Evolutionary conservation across 2,329 filamentous ascomycete species (phyloP).

Genomic region (Lecanicillium sp.): DNA sequence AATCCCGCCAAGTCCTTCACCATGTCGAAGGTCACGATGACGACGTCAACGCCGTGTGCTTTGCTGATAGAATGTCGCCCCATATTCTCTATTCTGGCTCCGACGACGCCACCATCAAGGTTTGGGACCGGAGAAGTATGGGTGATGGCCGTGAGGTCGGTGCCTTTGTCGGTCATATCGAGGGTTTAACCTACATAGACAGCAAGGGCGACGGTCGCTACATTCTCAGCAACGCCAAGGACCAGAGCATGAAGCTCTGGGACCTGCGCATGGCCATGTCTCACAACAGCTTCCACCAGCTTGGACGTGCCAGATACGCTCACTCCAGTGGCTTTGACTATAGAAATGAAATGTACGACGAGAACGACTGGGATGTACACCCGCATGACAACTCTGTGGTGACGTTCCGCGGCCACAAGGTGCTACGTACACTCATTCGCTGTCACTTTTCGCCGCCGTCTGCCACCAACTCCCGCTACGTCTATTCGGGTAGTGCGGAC

Average conservation of each 20-base stretch:
- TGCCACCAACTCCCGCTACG: slow-evolving; percentile 83
- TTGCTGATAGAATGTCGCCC: slow-evolving; percentile 79
- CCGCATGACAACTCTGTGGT: slow-evolving; percentile 89
- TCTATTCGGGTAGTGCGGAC: slow-evolving; percentile 86
- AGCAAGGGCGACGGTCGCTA: slow-evolving; percentile 70
- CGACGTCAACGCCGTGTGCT: slow-evolving; percentile 96
- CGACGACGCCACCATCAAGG: slow-evolving; percentile 88
- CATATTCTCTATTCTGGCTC: slow-evolving; percentile 95
- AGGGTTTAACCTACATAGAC: slow-evolving; percentile 63
- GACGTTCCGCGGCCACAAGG: slow-evolving; percentile 85
- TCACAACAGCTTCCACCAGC: slow-evolving; percentile 53
- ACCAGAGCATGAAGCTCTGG: slow-evolving; percentile 97
- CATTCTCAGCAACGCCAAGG: slow-evolving; percentile 88
- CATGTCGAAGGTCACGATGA: slow-evolving; percentile 72
- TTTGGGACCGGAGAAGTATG: slow-evolving; percentile 94
- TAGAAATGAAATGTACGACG: slow-evolving; percentile 60
- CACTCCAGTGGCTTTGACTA: slow-evolving; percentile 64
- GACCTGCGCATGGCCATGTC: slow-evolving; percentile 86
- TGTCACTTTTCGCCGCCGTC: slow-evolving; percentile 90
- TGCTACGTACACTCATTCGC: slow-evolving; percentile 83
- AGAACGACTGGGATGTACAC: slow-evolving; percentile 51
- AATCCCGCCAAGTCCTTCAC: slow-evolving; percentile 68
- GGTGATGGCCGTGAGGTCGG: slow-evolving; percentile 69
- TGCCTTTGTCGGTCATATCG: slow-evolving; percentile 60
- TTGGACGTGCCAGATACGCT: slow-evolving; percentile 51